These are phyloP conservation scores for Thinopyrum elongatum DNA, from an alignment of 176 grass and related monocot species.

Conservation along the genomic window DNA sequence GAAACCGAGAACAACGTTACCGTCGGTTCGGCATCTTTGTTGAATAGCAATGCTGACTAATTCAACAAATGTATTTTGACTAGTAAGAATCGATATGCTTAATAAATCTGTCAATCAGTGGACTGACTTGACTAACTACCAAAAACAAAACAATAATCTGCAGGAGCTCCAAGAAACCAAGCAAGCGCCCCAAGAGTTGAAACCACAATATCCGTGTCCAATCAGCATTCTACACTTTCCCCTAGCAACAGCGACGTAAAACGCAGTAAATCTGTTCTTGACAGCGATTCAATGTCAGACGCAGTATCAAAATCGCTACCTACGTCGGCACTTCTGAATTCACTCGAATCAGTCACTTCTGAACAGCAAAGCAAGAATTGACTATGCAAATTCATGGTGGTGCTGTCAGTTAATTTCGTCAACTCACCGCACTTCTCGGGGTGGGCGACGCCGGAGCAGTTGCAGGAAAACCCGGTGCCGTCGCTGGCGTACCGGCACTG, in stretches of 20 bases:
- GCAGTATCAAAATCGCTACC: not conserved
- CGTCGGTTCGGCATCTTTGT: not conserved
- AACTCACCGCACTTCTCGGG: constrained; percentile 29
- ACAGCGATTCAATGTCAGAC: not conserved
- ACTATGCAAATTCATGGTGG: not conserved
- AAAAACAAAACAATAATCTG: not conserved
- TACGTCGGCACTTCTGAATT: not conserved
- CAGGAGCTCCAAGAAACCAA: not conserved
- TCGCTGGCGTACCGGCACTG: not conserved
- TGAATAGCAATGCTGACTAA: not conserved
- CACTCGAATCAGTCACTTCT: no score
- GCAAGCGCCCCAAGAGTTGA: not conserved
- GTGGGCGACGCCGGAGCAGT: not conserved
- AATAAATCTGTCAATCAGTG: constrained; percentile 2
- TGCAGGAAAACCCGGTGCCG: not conserved
- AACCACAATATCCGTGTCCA: not conserved
- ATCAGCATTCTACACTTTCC: not conserved
- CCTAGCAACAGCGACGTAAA: not conserved
- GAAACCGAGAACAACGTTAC: not conserved
- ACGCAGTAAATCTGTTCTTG: not conserved
- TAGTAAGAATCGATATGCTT: not conserved
- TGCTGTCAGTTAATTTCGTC: not conserved
- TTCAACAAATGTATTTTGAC: constrained; percentile 33
- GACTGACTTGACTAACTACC: not conserved
- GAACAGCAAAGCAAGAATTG: not conserved